Evolutionary conservation across 306 rosid genomes (phyloP).

Genomic region (Senna tora): DNA sequence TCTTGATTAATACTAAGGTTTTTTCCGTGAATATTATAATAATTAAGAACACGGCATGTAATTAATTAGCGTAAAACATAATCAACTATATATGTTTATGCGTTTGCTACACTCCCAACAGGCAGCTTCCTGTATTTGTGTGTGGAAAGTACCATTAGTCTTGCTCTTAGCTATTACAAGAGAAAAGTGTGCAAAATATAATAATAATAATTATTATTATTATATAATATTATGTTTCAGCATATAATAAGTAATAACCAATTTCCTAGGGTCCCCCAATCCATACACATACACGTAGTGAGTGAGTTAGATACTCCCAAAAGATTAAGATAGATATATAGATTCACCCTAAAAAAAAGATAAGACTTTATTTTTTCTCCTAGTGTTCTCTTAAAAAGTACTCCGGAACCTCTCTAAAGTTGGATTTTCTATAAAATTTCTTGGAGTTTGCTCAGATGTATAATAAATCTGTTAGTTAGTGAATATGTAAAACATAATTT

Average conservation of each 20-base stretch:
- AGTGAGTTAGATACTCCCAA: neutral
- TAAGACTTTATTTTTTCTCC: too few relatives aligned
- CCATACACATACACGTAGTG: too few relatives aligned
- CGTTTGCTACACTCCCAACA: neutral
- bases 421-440: too few relatives aligned
- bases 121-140: neutral
- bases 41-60: constrained; percentile 7
- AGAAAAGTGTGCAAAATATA: neutral
- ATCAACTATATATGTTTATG: neutral
- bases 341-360: too few relatives aligned
- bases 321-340: too few relatives aligned
- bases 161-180: neutral
- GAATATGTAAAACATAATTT: too few relatives aligned
- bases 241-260: neutral
- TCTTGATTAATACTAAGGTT: too few relatives aligned
- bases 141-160: neutral
- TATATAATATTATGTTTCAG: neutral
- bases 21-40: neutral
- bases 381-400: too few relatives aligned
- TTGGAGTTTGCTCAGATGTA: too few relatives aligned
- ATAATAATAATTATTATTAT: too few relatives aligned
- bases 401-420: too few relatives aligned
- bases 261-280: constrained; percentile 15
- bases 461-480: too few relatives aligned
- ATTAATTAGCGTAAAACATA: neutral